phyloP scores from a whole-genome alignment of 768 basidiomycete species.

The Suillus americanus region DNA sequence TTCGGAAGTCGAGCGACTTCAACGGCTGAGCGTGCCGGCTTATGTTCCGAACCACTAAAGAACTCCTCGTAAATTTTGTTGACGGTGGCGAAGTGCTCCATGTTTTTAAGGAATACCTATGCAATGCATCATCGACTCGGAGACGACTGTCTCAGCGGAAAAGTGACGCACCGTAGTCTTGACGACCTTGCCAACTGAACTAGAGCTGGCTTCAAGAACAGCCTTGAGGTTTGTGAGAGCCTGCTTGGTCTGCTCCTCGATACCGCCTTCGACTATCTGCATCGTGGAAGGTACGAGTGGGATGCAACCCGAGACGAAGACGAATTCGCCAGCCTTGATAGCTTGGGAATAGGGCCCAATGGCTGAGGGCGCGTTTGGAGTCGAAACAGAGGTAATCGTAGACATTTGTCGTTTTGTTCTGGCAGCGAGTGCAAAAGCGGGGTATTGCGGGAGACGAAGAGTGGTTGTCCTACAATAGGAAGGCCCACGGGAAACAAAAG shows the following conservation, averaged over 20 bases:
- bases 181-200: slow-evolving; percentile 75
- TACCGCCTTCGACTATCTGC: slow-evolving; percentile 69
- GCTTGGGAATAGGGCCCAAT: slow-evolving; percentile 90
- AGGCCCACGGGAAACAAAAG: neutral
- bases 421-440: neutral
- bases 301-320: slow-evolving; percentile 91
- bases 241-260: slow-evolving; percentile 80
- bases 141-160: neutral
- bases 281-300: slow-evolving; percentile 74
- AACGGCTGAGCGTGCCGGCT: slow-evolving; percentile 90
- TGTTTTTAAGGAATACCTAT: slow-evolving; percentile 88
- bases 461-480: neutral
- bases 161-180: slow-evolving; percentile 79
- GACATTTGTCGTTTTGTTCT: slow-evolving; percentile 1
- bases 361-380: slow-evolving; percentile 59
- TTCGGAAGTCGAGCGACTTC: slow-evolving; percentile 88
- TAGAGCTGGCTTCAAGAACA: slow-evolving; percentile 81
- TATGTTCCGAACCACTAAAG: slow-evolving; percentile 74
- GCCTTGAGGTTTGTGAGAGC: slow-evolving; percentile 84
- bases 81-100: slow-evolving; percentile 86
- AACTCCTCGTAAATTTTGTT: slow-evolving; percentile 81
- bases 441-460: neutral
- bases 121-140: neutral
- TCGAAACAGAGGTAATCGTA: slow-evolving; percentile 7
- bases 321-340: slow-evolving; percentile 76